Conservation (phyloP, 306 rosid species). For the Morella rubra region DNA sequence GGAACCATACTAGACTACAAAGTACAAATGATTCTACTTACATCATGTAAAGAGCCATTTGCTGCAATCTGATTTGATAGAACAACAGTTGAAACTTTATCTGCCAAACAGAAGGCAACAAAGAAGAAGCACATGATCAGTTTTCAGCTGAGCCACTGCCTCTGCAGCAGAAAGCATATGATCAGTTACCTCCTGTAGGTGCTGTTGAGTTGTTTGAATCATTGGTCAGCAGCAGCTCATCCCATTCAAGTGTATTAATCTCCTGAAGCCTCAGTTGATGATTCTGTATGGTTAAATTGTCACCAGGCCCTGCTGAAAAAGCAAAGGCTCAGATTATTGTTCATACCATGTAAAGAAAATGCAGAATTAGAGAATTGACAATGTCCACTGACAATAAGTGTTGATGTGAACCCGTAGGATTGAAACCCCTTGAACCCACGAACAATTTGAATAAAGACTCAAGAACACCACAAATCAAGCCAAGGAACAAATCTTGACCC, state of each 20-base stretch:
- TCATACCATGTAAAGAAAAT: constrained; percentile 17
- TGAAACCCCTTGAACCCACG: no score
- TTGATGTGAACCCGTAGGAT: no score
- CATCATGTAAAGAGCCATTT: constrained; percentile 45
- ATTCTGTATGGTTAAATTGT: constrained; percentile 29
- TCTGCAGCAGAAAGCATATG: constrained; percentile 28
- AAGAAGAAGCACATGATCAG: constrained; percentile 26
- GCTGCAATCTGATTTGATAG: constrained; percentile 52
- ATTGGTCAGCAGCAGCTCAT: constrained; percentile 70
- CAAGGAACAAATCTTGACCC: no score
- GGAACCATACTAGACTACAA: background rate
- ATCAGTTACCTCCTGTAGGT: constrained; percentile 65
- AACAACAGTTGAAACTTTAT: constrained; percentile 42
- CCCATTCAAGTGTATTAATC: constrained; percentile 98
- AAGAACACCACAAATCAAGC: no score
- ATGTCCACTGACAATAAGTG: constrained; percentile 12
- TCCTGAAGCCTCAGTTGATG: constrained; percentile 76
- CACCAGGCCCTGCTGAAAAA: constrained; percentile 34
- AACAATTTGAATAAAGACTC: no score
- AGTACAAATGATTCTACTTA: constrained; percentile 40
- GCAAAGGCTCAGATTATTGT: constrained; percentile 6
- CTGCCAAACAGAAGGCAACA: constrained; percentile 37
- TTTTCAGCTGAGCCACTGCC: constrained; percentile 17
- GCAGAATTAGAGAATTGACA: constrained; percentile 14
- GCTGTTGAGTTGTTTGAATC: constrained; percentile 39